Evolutionary conservation across 1,284 basidiomycete species (phyloP), one percentile per base, ranked within the genome.

Genomic region (Tilletia setariae): DNA sequence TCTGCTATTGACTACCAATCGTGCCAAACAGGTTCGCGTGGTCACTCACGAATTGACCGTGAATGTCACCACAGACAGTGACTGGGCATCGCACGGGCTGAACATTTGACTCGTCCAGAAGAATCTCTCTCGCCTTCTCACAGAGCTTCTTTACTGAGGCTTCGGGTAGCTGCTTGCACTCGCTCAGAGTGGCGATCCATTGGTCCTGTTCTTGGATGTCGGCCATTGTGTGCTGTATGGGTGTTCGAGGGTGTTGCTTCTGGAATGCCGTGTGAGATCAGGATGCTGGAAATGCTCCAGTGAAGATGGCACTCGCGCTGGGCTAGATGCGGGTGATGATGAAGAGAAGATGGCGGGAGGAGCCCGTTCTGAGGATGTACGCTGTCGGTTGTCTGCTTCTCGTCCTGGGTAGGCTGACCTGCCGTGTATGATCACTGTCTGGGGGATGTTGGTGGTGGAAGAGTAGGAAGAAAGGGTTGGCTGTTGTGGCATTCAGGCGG

Each of bases 81-180:
- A 82, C 80, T 59, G 80, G 95, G 86, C 95, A 98, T 84, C 92
- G 88, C 68, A 98, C 95, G 49, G 94, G 94, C 85, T 98, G 95
- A 7, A 82, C 80, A 67, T 82, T 82, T 68, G 78, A 80, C 66
- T 82, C 80, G 44, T 74, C 93, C 89, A 97, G 94, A 83, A 98
- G 85, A 76, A 98, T 94, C 86, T 98, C 94, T 82, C 94, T 89
- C 68, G 95, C 94, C 94, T 97, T 98, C 87, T 98, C 95, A 86
- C 96, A 99, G 76, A 99, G 88, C 83, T 90, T 90, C 88, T 98
- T 98, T 72, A 99, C 93, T 84, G 98, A 95, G 32, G 88, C 87
- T 85, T 99, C 96, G 70, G 91, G 87, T 73, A 99, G 89, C 79
- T 97, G 96, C 84, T 99, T 98, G 87, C 96, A 99, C 82, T 96